Conservation (phyloP, 176 grass and related monocot genomes). For the Ensete ventricosum region DNA sequence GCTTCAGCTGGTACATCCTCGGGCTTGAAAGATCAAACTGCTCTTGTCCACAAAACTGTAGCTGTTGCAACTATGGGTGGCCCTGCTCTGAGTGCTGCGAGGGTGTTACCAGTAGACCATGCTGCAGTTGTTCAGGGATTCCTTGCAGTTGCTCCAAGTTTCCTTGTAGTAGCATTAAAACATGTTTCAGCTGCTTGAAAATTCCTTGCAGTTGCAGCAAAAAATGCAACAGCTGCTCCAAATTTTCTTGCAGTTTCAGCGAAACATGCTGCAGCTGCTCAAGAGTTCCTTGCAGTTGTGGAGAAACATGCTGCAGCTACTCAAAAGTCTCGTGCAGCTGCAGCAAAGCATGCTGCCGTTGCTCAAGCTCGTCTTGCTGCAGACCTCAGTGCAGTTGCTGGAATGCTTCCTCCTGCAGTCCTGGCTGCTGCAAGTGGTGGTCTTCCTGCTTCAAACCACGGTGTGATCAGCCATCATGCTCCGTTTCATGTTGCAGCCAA, state of each 20-base stretch:
- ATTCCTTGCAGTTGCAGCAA: not conserved
- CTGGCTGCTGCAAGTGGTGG: not conserved
- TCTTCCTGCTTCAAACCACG: not conserved
- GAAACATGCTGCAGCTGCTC: not conserved
- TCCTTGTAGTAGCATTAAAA: not conserved
- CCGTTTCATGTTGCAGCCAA: not conserved
- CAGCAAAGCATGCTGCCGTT: not conserved
- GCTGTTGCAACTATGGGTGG: not conserved
- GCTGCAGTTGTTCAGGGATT: not conserved
- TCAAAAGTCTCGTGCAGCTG: not conserved
- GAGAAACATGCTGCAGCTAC: not conserved
- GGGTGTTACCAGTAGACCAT: not conserved
- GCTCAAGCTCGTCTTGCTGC: not conserved
- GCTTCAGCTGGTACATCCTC: conserved; percentile 17
- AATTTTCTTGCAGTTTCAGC: not conserved
- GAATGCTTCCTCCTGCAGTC: not conserved
- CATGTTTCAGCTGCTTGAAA: not conserved
- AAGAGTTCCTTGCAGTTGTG: not conserved
- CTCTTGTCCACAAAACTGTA: conserved; percentile 5
- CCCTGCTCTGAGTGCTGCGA: not conserved
- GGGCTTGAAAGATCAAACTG: conserved; percentile 9
- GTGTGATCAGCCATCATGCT: not conserved
- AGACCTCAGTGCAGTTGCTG: not conserved
- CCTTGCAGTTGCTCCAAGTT: conserved; percentile 2
- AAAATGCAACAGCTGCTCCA: not conserved